These are phyloP conservation scores for Coemansia interrupta DNA, from an alignment of 192 early-diverging fungal genomes.

Conservation along the genomic window DNA sequence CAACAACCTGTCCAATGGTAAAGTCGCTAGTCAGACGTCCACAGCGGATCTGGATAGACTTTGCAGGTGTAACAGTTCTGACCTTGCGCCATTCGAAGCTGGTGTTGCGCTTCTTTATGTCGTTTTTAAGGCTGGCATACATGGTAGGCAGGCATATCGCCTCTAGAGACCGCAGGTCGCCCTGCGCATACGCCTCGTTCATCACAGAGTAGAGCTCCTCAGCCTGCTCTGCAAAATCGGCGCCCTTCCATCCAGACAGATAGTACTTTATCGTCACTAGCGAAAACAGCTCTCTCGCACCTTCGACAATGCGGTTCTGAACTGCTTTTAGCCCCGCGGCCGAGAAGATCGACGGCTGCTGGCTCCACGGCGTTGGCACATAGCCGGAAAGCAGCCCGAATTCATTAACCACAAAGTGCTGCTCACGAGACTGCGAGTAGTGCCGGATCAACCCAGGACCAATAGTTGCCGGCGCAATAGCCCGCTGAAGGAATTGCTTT, in stretches of 20 bases:
- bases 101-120: slow-evolving; percentile 57
- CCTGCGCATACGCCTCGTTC: slow-evolving; percentile 67
- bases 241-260: slow-evolving; percentile 51
- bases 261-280: slow-evolving; percentile 20
- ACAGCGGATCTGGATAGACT: slow-evolving; percentile 60
- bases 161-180: slow-evolving; percentile 56
- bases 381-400: slow-evolving; percentile 30
- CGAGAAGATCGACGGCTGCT: slow-evolving; percentile 16
- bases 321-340: slow-evolving; percentile 6
- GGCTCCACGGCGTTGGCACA: slow-evolving; percentile 12
- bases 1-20: slow-evolving; percentile 61
- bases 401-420: slow-evolving; percentile 32
- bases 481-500: slow-evolving; percentile 2
- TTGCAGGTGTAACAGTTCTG: slow-evolving; percentile 54
- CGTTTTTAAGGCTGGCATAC: slow-evolving; percentile 60
- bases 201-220: slow-evolving; percentile 62
- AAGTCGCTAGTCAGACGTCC: slow-evolving; percentile 45
- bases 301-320: slow-evolving; percentile 3
- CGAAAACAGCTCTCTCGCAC: slow-evolving; percentile 14
- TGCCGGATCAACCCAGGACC: slow-evolving; percentile 3
- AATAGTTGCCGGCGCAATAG: not conserved
- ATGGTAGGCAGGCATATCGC: slow-evolving; percentile 60
- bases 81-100: slow-evolving; percentile 62
- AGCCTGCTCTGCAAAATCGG: slow-evolving; percentile 56
- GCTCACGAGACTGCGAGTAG: slow-evolving; percentile 19